These are phyloP conservation scores for Fusarium sp. DNA, from an alignment of 2,329 filamentous ascomycete species.

Conservation along the genomic window DNA sequence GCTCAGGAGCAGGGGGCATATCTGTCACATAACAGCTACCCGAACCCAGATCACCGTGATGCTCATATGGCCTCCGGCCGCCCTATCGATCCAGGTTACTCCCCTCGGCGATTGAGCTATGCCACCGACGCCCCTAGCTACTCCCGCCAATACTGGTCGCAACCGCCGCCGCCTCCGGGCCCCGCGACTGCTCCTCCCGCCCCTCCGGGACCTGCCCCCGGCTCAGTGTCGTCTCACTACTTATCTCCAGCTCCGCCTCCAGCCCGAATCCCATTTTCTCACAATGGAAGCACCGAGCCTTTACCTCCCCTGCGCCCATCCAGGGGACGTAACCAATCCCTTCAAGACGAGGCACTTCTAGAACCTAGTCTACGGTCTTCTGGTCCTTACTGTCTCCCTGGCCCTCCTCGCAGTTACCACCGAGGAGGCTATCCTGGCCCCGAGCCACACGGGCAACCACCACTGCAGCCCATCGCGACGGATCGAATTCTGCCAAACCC, in stretches of 20 bases:
- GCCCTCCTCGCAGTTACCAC: slow-evolving; percentile 49
- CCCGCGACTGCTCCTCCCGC: slow-evolving; percentile 33
- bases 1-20: slow-evolving; percentile 47
- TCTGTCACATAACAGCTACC: slow-evolving; percentile 47
- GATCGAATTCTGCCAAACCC: slow-evolving; percentile 54
- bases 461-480: slow-evolving; percentile 47
- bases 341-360: slow-evolving; percentile 51
- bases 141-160: slow-evolving; percentile 52
- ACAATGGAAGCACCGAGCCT: slow-evolving; percentile 52
- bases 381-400: slow-evolving; percentile 50
- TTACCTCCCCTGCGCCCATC: slow-evolving; percentile 56
- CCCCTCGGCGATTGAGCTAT: slow-evolving; percentile 50
- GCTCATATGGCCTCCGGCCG: slow-evolving; percentile 47
- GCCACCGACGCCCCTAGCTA: slow-evolving; percentile 49
- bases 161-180: slow-evolving; percentile 47
- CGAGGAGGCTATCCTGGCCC: slow-evolving; percentile 49
- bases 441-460: slow-evolving; percentile 45
- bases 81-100: slow-evolving; percentile 51
- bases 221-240: slow-evolving; percentile 41
- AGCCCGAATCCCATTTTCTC: slow-evolving; percentile 53
- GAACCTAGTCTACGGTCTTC: slow-evolving; percentile 50
- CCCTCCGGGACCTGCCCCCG: slow-evolving; percentile 35
- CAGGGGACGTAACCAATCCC: slow-evolving; percentile 51
- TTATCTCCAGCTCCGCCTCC: slow-evolving; percentile 47
- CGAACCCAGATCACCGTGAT: slow-evolving; percentile 48